Conservation (phyloP, 2,329 filamentous ascomycete genomes). For the Balansia obtecta region DNA sequence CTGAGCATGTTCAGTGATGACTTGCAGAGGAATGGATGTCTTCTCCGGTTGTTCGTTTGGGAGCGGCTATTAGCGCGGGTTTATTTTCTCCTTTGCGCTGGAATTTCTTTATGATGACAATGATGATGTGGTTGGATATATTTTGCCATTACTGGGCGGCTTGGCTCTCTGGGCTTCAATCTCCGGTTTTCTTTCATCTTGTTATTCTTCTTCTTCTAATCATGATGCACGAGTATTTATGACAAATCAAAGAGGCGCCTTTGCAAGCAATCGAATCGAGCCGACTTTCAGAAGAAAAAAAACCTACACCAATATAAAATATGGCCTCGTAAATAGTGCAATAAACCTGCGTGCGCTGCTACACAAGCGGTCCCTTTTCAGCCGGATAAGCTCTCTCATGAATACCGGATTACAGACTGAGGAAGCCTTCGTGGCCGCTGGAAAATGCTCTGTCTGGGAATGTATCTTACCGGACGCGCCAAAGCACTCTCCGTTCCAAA, state of each 20-base stretch:
- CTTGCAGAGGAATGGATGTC: background rate
- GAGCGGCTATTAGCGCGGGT: too few species aligned
- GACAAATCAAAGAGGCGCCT: too few species aligned
- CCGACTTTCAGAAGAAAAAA: too few species aligned
- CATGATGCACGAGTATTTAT: too few species aligned
- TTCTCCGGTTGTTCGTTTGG: background rate
- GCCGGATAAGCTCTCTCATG: background rate
- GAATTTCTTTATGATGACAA: background rate
- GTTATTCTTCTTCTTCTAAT: too few species aligned
- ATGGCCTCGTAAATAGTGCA: background rate
- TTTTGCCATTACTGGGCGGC: background rate
- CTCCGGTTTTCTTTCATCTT: background rate
- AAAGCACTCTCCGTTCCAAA: background rate
- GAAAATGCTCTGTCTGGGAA: background rate
- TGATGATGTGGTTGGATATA: background rate
- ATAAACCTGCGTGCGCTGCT: background rate
- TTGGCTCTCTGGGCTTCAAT: background rate
- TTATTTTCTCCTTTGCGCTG: background rate
- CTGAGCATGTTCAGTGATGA: background rate
- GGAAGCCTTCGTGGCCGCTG: background rate
- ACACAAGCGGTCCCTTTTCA: background rate
- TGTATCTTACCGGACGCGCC: background rate
- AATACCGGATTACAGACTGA: background rate
- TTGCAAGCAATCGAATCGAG: too few species aligned
- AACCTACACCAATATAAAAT: too few species aligned